These are phyloP conservation scores for Chalara sp. DNA, from an alignment of 2,329 filamentous ascomycete genomes.

Conservation along the genomic window DNA sequence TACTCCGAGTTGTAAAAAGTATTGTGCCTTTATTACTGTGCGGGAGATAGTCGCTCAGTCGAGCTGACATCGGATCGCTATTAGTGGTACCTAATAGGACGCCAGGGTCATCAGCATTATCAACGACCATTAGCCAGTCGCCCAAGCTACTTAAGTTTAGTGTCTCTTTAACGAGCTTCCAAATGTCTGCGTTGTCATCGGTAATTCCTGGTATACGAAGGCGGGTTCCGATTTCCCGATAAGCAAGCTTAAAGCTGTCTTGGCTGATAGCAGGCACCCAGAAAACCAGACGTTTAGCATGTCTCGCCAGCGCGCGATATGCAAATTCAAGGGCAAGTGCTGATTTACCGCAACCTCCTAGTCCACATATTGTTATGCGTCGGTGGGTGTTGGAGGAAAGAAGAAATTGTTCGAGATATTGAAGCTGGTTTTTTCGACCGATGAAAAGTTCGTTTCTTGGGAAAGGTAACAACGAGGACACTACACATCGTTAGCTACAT, in stretches of 20 bases:
- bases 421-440: conserved; percentile 2
- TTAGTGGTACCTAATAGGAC: background rate
- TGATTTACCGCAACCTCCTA: conserved; percentile 35
- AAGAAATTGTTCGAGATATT: conserved; percentile 2
- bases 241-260: conserved; percentile 33
- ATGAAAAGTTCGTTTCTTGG: conserved; percentile 4
- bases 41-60: conserved; percentile 4
- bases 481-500: conserved; percentile 1
- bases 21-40: background rate
- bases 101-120: background rate
- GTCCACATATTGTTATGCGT: conserved; percentile 21
- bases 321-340: conserved; percentile 34
- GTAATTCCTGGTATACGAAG: conserved; percentile 15
- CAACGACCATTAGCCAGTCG: conserved; percentile 31
- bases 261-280: conserved; percentile 35
- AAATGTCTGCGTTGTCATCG: conserved; percentile 3
- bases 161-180: conserved; percentile 1
- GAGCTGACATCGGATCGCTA: background rate
- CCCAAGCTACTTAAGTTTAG: conserved; percentile 13
- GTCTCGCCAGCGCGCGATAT: conserved; percentile 29
- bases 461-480: background rate
- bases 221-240: conserved; percentile 26
- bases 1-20: conserved; percentile 2
- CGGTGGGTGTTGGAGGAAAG: background rate
- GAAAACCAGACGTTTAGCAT: conserved; percentile 33